A percentile compares a stretch with the other conserved stretches of the same genome.
phyloP scores from a whole-genome alignment of 108 stramenopile species.

The Seminavis robusta region DNA sequence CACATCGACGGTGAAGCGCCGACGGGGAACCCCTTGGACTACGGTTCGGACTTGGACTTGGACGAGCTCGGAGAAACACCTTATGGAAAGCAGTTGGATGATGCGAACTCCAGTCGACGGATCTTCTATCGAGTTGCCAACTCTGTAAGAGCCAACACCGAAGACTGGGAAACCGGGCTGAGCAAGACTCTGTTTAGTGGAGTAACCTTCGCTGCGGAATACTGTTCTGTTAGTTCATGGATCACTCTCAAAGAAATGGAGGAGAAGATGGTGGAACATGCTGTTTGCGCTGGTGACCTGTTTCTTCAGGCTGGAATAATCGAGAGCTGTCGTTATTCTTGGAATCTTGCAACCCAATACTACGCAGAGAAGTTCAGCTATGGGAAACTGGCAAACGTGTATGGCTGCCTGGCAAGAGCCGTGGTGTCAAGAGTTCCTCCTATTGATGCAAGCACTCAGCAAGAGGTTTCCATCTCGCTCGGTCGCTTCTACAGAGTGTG shows the following conservation, averaged over 20 bases:
- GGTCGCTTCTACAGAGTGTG: conserved; percentile 86
- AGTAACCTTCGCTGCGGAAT: conserved; percentile 73
- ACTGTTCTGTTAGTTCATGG: conserved; percentile 61
- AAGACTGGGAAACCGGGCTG: conserved; percentile 62
- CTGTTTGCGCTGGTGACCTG: conserved; percentile 74
- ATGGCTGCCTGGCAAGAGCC: conserved; percentile 60
- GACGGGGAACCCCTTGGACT: conserved; percentile 48
- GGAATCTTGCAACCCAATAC: conserved; percentile 72
- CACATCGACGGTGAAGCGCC: conserved; percentile 63
- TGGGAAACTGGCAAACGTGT: conserved; percentile 59
- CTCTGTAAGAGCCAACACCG: conserved; percentile 57
- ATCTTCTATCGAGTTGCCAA: conserved; percentile 87
- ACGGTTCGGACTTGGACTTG: conserved; percentile 36
- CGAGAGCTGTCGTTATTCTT: conserved; percentile 72
- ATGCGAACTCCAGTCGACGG: conserved; percentile 61
- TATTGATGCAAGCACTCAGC: conserved; percentile 65
- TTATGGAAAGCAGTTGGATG: conserved; percentile 43
- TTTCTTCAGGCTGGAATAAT: conserved; percentile 77
- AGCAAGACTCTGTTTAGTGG: conserved; percentile 75
- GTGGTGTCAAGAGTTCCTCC: conserved; percentile 71
- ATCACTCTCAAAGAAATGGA: conserved; percentile 68
- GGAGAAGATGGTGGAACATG: conserved; percentile 82
- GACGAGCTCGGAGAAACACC: conserved; percentile 12
- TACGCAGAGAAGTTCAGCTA: conserved; percentile 84
- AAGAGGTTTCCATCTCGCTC: conserved; percentile 58